These are phyloP conservation scores for Paraconiothyrium brasiliense DNA, from an alignment of 2,329 filamentous ascomycete genomes.

Conservation along the genomic window DNA sequence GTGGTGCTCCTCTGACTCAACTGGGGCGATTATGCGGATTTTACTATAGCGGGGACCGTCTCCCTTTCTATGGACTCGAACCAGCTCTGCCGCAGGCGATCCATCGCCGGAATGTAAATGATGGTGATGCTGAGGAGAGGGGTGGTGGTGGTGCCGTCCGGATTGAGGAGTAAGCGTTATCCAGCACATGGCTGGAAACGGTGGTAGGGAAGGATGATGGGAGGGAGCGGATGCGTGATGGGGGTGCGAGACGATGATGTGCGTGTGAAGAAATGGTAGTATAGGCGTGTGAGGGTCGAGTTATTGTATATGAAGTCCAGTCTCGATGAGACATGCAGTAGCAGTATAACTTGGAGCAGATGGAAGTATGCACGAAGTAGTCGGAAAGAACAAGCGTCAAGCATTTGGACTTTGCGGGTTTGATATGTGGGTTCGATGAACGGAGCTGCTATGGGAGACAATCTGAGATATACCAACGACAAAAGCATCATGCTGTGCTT, in stretches of 20 bases:
- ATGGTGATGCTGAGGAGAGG: not conserved
- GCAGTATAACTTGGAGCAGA: constrained; percentile 7
- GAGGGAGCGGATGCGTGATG: constrained; percentile 30
- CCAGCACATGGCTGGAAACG: constrained; percentile 42
- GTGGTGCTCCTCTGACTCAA: constrained; percentile 26
- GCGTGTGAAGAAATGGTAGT: constrained; percentile 30
- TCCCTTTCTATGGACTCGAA: constrained; percentile 32
- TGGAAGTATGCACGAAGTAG: constrained; percentile 6
- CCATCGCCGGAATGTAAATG: constrained; percentile 30
- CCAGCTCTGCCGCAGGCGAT: constrained; percentile 40
- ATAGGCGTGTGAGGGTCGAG: constrained; percentile 29
- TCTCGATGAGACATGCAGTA: constrained; percentile 35
- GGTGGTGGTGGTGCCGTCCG: constrained; percentile 28
- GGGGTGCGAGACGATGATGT: constrained; percentile 36
- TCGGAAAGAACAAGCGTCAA: not conserved
- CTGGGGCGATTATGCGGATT: constrained; percentile 33
- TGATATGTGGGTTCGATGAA: not conserved
- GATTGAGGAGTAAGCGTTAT: constrained; percentile 39
- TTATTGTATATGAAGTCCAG: constrained; percentile 25
- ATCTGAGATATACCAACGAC: constrained; percentile 12
- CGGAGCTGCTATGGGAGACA: not conserved
- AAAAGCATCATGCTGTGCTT: constrained; percentile 13
- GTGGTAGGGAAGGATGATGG: constrained; percentile 28
- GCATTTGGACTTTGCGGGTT: not conserved
- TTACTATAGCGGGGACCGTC: constrained; percentile 31